A percentile compares a stretch with the other conserved stretches of the same genome.
These are phyloP conservation scores for Lactarius quietus DNA, from an alignment of 768 basidiomycete genomes.

Conservation along the genomic window DNA sequence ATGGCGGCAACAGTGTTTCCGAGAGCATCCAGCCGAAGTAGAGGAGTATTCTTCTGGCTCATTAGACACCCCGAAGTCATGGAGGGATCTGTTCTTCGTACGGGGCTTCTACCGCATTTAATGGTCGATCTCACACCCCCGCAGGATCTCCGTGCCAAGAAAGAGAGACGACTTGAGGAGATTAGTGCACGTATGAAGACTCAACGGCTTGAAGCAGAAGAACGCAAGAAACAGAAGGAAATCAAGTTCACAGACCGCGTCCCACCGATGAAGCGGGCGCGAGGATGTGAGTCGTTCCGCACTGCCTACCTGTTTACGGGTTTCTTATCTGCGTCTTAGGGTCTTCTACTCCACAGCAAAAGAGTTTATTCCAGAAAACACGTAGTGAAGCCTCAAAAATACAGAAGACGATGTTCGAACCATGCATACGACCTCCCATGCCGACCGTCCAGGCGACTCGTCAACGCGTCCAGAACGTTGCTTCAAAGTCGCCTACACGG, in stretches of 20 bases:
- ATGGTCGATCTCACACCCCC: constrained; percentile 15
- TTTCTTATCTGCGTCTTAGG: constrained; percentile 34
- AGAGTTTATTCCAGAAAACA: constrained; percentile 75
- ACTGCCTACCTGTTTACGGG: constrained; percentile 12
- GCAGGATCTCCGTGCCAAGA: constrained; percentile 45
- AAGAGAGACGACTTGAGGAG: constrained; percentile 63
- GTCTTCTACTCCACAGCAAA: constrained; percentile 45
- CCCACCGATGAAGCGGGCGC: constrained; percentile 62
- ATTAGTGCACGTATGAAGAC: constrained; percentile 57
- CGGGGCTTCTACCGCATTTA: constrained; percentile 17
- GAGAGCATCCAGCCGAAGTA: constrained; percentile 8
- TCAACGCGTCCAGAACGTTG: constrained; percentile 27
- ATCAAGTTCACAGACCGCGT: constrained; percentile 70
- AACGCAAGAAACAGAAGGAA: constrained; percentile 72
- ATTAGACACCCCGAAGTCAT: constrained; percentile 12
- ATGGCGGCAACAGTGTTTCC: constrained; percentile 25
- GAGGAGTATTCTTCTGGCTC: constrained; percentile 13
- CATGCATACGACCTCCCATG: constrained; percentile 55
- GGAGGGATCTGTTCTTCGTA: constrained; percentile 25
- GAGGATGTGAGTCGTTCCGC: constrained; percentile 45
- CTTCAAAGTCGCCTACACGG: constrained; percentile 30
- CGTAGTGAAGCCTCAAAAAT: constrained; percentile 65
- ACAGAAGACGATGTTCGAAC: constrained; percentile 55
- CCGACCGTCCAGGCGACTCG: constrained; percentile 43
- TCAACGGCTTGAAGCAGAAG: constrained; percentile 65